These are phyloP conservation scores for Paraleonurus japonicus DNA, from an alignment of 257 asterid species.

Conservation along the genomic window DNA sequence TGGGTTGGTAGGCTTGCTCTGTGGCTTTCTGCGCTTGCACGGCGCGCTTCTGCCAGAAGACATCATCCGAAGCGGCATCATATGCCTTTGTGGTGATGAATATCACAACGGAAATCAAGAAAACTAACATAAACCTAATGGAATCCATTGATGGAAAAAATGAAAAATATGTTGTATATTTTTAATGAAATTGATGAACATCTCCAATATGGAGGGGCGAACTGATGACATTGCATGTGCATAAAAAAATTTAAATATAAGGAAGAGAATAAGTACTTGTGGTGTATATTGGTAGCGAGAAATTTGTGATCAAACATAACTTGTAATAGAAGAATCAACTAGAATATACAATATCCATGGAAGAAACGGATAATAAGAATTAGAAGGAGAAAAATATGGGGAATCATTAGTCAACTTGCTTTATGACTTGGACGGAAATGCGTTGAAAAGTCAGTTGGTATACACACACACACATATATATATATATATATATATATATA, in stretches of 20 bases:
- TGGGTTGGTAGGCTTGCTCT: conserved; percentile 43
- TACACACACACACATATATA: no score
- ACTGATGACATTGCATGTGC: background rate
- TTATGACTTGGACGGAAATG: conserved; percentile 12
- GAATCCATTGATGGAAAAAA: conserved; percentile 29
- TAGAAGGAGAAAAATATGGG: conserved; percentile 41
- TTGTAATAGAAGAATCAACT: background rate
- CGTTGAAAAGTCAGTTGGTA: conserved; percentile 2
- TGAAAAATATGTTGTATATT: background rate
- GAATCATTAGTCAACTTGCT: background rate
- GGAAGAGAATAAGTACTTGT: background rate
- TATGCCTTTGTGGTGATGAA: conserved; percentile 25
- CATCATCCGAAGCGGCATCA: background rate
- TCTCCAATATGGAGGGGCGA: conserved; percentile 14
- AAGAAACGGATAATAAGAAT: conserved; percentile 16
- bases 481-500: no score
- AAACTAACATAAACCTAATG: conserved; percentile 25
- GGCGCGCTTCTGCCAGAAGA: conserved; percentile 44
- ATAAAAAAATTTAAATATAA: background rate
- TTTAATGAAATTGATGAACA: background rate
- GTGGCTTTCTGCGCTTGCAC: conserved; percentile 39
- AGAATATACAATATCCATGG: background rate
- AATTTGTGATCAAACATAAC: background rate
- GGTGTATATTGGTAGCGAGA: background rate
- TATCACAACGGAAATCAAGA: conserved; percentile 20